Base-by-base conservation (phyloP, 768 basidiomycete species). In the Auriscalpium orientale region DNA sequence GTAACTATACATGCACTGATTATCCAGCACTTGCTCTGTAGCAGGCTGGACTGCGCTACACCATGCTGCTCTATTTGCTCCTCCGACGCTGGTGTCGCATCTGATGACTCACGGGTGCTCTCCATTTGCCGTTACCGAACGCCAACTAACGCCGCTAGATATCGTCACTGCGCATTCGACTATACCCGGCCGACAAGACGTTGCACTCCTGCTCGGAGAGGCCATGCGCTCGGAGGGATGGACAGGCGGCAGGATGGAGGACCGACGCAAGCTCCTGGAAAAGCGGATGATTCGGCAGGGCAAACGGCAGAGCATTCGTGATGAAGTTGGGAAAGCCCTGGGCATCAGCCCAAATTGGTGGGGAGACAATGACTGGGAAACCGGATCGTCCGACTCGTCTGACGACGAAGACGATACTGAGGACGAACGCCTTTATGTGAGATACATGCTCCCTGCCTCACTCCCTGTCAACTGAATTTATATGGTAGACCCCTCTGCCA, bases 21-120 rank as follows among this genome's bases (percentile, higher is more conserved):
- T 37, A 50, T 34, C 13, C 47, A 47, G 16, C 36, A 15, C 46
- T 53, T 38, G 18, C 3, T 46, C 48, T 58, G 47, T 63, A 97
- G 94, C 82, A 58, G 95, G 95, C 36, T 98, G 97, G 97, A 93
- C 91, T 10, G 85, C 95, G 3, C 76, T 99, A 12, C 95, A 98
- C 65, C 87, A 95, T 72, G 92, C 95, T 8, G 89, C 89, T 8
- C 72, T 98, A 51, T 74, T 91, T 38, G 84, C 91, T 12, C 93
- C 95, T 35, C 90, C 95, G 3, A 94, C 94, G 2, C 75, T 98
- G 20, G 81, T 98, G 20, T 92, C 94, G 0, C 87, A 92, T 75
- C 77, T 99, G 21, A 85, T 98, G 72, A 95, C 91, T 11, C 89
- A 92, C 62, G 91, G 92, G 47, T 91, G 91, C 59, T 93, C 91